Evolutionary conservation across 371 early-diverging fungal species (phyloP), one percentile per base, ranked within the genome.

Genomic region (Haplosporangium sp.): DNA sequence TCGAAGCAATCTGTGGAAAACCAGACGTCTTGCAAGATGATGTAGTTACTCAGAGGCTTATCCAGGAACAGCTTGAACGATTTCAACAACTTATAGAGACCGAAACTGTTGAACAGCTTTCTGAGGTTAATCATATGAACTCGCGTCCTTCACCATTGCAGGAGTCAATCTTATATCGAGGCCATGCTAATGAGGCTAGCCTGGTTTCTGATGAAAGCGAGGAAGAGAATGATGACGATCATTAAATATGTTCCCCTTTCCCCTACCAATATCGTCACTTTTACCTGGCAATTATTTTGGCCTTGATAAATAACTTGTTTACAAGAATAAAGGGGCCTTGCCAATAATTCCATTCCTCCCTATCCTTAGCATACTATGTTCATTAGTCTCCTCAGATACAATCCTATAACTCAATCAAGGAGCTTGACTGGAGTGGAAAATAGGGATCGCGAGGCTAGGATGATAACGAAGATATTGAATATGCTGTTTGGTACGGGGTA

Each of bases 61-160:
- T 63, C 39, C 56, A 17, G 59, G 50, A 19, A 35, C 82, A 81
- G 37, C 20, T 81, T 5, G 69, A 40, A 3, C 72, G 63, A 19
- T 81, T 81, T 52, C 55, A 52, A 13, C 39, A 48, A 19, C 34
- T 81, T 20, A 74, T 81, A n/a, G 82, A 81, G 45, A 60, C 60
- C 3, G 79, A 78, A 58, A 63, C 74, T 34, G 67, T 73, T 34
- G 69, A 56, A 56, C 35, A 20, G 17, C 17, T n/a, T 20, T 40
- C 9, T 10, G 63, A 69, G 20, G 61, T 53, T 9, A 55, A 19
- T 13, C 3, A 8, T 19, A 34, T 34, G 38, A 45, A 53, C 20
- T 34, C 55, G 11, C 19, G 2, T 34, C 15, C 19, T 17, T 50
- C 19, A n/a, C 44, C 9, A 5, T 15, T 50, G 3, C 50, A 50